phyloP scores from a whole-genome alignment of 1,284 basidiomycete genomes.

The Irpex sp. region DNA sequence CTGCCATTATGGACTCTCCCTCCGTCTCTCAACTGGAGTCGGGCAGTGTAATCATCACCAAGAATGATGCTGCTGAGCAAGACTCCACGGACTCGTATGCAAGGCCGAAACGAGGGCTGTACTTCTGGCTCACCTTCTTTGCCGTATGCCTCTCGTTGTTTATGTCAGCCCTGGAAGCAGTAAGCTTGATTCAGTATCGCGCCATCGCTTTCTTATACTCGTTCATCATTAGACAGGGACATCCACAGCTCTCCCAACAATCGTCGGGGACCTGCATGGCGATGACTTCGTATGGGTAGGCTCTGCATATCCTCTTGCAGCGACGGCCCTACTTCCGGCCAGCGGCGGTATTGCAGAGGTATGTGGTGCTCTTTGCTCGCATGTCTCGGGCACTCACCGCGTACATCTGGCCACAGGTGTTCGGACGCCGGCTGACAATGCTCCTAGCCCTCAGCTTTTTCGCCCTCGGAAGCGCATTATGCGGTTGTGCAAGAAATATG shows the following conservation, averaged over 20 bases:
- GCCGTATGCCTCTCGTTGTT: neutral
- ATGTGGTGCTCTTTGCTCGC: neutral
- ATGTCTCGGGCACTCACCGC: neutral
- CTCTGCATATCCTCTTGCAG: slow-evolving; percentile 19
- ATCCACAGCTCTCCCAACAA: slow-evolving; percentile 19
- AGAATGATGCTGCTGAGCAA: too few species aligned
- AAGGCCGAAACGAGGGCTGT: too few species aligned
- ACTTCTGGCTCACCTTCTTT: too few species aligned
- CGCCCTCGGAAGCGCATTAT: slow-evolving; percentile 13
- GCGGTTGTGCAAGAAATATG: slow-evolving; percentile 12
- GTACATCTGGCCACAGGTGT: slow-evolving; percentile 5
- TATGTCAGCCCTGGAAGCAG: slow-evolving; percentile 2
- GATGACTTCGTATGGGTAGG: slow-evolving; percentile 21
- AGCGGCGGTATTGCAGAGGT: slow-evolving; percentile 20
- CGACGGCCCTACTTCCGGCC: slow-evolving; percentile 17
- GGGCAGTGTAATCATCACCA: too few species aligned
- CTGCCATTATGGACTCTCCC: too few species aligned
- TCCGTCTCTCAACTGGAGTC: too few species aligned
- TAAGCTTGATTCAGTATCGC: neutral
- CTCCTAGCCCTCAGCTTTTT: slow-evolving; percentile 7
- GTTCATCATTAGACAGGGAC: slow-evolving; percentile 11
- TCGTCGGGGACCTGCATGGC: slow-evolving; percentile 16
- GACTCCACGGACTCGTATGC: too few species aligned
- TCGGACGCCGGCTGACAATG: slow-evolving; percentile 12
- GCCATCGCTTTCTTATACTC: neutral